Base-by-base conservation (phyloP, 2,329 filamentous ascomycete genomes). In the Fusarium marasasianum region DNA sequence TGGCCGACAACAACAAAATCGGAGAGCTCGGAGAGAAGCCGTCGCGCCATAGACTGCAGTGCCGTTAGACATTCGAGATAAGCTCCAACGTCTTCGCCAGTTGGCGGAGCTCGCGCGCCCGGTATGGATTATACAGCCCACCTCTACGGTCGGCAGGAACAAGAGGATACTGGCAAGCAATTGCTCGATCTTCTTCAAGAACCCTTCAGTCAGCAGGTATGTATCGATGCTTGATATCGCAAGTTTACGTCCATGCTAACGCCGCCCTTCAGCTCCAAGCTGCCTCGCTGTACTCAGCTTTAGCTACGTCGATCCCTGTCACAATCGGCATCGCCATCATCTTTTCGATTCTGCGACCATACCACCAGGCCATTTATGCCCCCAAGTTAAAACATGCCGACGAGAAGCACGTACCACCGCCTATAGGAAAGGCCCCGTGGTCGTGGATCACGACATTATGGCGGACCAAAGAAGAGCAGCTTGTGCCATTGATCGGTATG, bases 331-430 rank as follows among this genome's bases (percentile, higher is more conserved):
- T 98, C 76, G 91, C 94, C 71, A 81, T 97, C 66, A 84, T 91
- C 74, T 99, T 98, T 87, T 98, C 94, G 72, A 86, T 98, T 77
- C 87, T 98, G 63, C 93, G 96, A 69, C 96, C 96, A 10, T 95
- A 95, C 83, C 96, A 98, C 82, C 93, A 92, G 63, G 90, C 96
- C 76, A 94, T 99, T 54, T 99, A 99, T 84, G 95, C 96, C 8
- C 96, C 96, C 45, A 96, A 97, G 81, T 87, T 97, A 55, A 97
- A 97, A 81, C 92, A 98, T 86, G 93, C 94, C 80, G 96, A 98
- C 81, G 91, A 94, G 76, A 94, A 93, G 82, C 95, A 98, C 84
- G 90, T 93, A 15, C 96, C 96, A 24, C 96, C 96, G 18, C 91
- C 93, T 2, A 88, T 98, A 78, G 94, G 93, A 63, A 97, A 93